Percentiles rank a stretch among this genome's conserved stretches.
These are phyloP conservation scores for Malus asiatica DNA, from an alignment of 306 rosid genomes.

Conservation along the genomic window DNA sequence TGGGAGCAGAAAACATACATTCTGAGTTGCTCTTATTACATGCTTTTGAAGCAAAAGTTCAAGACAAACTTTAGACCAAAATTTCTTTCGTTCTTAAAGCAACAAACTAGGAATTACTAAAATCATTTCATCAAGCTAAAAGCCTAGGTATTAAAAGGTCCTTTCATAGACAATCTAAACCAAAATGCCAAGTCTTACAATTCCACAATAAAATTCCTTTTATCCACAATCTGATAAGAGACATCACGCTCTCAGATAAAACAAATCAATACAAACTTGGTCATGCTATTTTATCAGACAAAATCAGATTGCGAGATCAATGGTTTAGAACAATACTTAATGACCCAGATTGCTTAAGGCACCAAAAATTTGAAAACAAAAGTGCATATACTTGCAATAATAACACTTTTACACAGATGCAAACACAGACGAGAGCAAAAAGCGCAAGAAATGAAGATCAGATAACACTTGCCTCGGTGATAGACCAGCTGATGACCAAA, in stretches of 20 bases:
- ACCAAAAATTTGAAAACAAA: not conserved
- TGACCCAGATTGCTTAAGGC: not conserved
- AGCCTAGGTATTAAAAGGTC: not conserved
- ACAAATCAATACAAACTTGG: not conserved
- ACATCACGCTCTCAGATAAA: not conserved
- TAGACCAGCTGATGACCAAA: conserved; percentile 70
- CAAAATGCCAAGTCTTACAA: not conserved
- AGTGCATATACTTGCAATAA: not conserved
- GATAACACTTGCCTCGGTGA: conserved; percentile 68
- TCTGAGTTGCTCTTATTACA: not conserved
- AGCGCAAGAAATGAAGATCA: conserved; percentile 5
- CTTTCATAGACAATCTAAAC: not conserved
- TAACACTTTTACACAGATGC: not conserved
- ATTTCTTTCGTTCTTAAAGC: not conserved
- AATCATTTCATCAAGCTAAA: not conserved
- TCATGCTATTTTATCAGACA: not conserved
- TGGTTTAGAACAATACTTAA: not conserved
- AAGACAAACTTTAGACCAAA: not conserved
- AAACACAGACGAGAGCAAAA: not conserved
- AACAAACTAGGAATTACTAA: not conserved
- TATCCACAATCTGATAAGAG: not conserved
- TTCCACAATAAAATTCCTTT: not conserved
- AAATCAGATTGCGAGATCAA: too few species aligned
- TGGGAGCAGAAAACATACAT: not conserved
- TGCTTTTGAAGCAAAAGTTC: not conserved